Percentiles rank a stretch among this genome's conserved stretches.
Evolutionary conservation across 2,329 filamentous ascomycete species (phyloP).

Genomic region (Sarocladium strictum): DNA sequence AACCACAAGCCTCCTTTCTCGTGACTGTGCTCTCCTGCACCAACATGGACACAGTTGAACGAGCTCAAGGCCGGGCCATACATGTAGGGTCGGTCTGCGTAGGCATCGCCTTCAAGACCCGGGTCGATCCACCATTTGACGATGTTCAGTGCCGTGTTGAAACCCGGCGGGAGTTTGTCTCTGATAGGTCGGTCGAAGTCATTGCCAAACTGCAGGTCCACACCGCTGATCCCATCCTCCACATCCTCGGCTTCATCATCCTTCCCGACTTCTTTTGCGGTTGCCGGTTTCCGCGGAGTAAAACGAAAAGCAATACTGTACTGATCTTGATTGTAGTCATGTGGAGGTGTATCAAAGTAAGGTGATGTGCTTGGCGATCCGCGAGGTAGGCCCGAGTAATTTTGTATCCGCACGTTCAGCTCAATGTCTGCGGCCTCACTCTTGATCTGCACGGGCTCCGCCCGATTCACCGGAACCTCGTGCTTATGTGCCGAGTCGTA

Average conservation of each 20-base stretch:
- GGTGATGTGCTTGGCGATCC: conserved; percentile 62
- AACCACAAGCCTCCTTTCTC: conserved; percentile 49
- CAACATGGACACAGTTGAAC: conserved; percentile 72
- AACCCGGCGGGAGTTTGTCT: conserved; percentile 78
- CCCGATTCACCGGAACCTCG: conserved; percentile 68
- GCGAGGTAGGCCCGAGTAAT: conserved; percentile 64
- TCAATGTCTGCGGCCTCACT: conserved; percentile 59
- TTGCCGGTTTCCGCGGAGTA: conserved; percentile 51
- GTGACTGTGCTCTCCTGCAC: conserved; percentile 42
- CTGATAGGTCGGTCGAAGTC: conserved; percentile 91
- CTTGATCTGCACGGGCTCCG: conserved; percentile 55
- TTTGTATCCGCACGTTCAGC: conserved; percentile 67
- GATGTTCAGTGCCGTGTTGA: conserved; percentile 75
- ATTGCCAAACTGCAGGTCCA: conserved; percentile 85
- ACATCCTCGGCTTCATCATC: conserved; percentile 14
- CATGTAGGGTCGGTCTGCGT: conserved; percentile 78
- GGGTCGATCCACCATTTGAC: conserved; percentile 91
- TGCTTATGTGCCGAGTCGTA: conserved; percentile 72
- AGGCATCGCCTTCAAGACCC: conserved; percentile 81
- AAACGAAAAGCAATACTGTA: conserved; percentile 82
- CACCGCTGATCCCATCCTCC: conserved; percentile 51
- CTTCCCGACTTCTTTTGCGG: not conserved
- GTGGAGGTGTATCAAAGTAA: conserved; percentile 70
- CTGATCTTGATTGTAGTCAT: conserved; percentile 63
- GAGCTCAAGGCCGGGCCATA: conserved; percentile 77